Evolutionary conservation across 345 rosid species (phyloP), one percentile per base, ranked within the genome.

Genomic region (Geranium brycei): DNA sequence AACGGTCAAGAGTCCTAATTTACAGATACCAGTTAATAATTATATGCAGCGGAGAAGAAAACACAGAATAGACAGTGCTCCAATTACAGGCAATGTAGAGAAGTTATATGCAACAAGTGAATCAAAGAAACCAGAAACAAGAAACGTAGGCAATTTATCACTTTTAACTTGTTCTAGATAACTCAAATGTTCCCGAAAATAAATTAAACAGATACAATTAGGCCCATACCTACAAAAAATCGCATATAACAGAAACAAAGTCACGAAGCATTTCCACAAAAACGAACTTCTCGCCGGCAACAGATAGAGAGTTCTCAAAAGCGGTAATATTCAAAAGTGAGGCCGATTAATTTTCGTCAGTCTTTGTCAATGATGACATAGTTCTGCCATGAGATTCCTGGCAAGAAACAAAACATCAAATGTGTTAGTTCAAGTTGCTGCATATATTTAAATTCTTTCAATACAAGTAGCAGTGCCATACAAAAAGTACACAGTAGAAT

Each of bases 241-340:
- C 92, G 79, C 97, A 90, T 78, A 88, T 71, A 81, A 85, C 89
- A 82, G 99, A 86, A 80, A 93, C 77, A 79, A 82, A 93, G 86
- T 86, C 82, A 80, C 95, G 95, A 74, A 93, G 91, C 84, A 88
- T 88, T 84, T 93, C 97, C 99, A 88, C 85, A 87, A 88, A 93
- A 78, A 93, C 80, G 90, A 80, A 93, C 96, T 86, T 90, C 87
- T 93, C 97, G 80, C 91, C 91, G 66, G 97, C 96, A 58, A 87
- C 92, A 72, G 89, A 68, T 57, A 85, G 75, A 72, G 95, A 80
- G 64, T 76, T 83, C 66, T 93, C 97, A 66, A 90, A 89, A 60
- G 80, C 78, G 73, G 86, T 78, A 69, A 89, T 82, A 74, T 82
- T 85, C 78, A 85, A 67, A 67, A 89, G 83, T 1, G 99, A 90